Percentiles rank a stretch among this genome's conserved stretches.
phyloP scores from a whole-genome alignment of 1,284 basidiomycete genomes.

The Trametes hirsuta region DNA sequence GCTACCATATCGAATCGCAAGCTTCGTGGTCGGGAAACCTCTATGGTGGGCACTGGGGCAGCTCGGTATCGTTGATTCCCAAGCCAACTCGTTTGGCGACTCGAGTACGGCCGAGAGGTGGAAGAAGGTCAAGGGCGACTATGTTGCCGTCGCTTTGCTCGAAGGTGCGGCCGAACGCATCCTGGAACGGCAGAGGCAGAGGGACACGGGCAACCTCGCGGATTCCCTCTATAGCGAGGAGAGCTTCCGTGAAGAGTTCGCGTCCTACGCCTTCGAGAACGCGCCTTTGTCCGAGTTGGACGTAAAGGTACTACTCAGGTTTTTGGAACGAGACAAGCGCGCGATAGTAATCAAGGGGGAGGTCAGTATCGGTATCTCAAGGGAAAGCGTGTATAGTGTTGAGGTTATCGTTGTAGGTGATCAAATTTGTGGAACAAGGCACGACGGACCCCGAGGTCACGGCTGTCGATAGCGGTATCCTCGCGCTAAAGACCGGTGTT shows the following conservation, averaged over 20 bases:
- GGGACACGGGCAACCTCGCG: constrained; percentile 53
- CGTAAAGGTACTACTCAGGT: constrained; percentile 71
- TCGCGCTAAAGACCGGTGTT: constrained; percentile 75
- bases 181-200: constrained; percentile 50
- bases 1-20: constrained; percentile 68
- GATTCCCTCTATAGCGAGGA: constrained; percentile 67
- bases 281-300: constrained; percentile 61
- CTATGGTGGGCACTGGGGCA: constrained; percentile 88
- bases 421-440: constrained; percentile 68
- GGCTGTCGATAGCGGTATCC: constrained; percentile 71
- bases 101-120: constrained; percentile 68
- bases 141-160: constrained; percentile 70
- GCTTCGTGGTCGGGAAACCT: constrained; percentile 76
- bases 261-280: constrained; percentile 45
- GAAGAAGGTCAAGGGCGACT: constrained; percentile 69
- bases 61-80: constrained; percentile 68
- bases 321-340: constrained; percentile 76
- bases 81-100: constrained; percentile 45
- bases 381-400: neutral
- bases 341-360: constrained; percentile 66
- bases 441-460: constrained; percentile 54
- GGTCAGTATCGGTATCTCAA: constrained; percentile 44
- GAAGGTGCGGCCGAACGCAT: constrained; percentile 70
- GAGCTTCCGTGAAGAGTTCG: constrained; percentile 66
- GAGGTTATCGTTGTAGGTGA: constrained; percentile 54